Evolutionary conservation across 208 protist species (phyloP), one percentile per base, ranked within the genome.

Genomic region (Crithidia fasciculata): DNA sequence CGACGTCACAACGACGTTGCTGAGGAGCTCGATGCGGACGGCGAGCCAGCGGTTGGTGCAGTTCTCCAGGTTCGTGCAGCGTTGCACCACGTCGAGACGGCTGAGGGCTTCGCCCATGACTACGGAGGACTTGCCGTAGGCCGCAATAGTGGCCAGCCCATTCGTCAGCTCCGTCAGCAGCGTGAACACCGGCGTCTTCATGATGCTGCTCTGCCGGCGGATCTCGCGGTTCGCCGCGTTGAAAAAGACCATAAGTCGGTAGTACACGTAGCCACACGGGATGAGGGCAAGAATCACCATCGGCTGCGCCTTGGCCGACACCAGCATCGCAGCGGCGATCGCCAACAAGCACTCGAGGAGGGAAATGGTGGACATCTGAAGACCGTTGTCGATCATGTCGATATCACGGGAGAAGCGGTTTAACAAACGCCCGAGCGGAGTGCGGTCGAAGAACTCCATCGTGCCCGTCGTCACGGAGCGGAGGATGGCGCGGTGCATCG

Each of bases 381-480:
- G n/a, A n/a, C 60, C 65, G 18, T 76, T 72, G 74, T 98, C 95
- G n/a, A 98, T 74, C n/a, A 64, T 72, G 52, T 87, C 83, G 13
- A 97, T 81, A 58, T 99, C 98, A 39, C 93, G 92, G n/a, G 84
- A 92, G 78, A 99, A 99, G 37, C 98, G 85, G 71, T 98, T 98
- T 13, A 99, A 41, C 19, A 99, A 90, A 41, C 97, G 87, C 3
- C 98, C 98, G 5, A 92, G 43, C 0, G 96, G 97, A 1, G 92
- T 99, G 5, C 81, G 91, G 77, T 99, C 96, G 77, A 98, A 99
- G 72, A 98, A 99, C n/a, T 70, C 62, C 79, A 97, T 91, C 8
- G 93, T 91, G n/a, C 83, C 81, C 10, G 44, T 58, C 0, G 84
- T 19, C 10, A 95, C 67, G 18, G 71, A 88, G 12, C 63, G 60